A percentile compares a stretch with the other conserved stretches of the same genome.
Evolutionary conservation across 2,329 filamentous ascomycete species (phyloP).

Genomic region (Pleurostoma richardsiae): DNA sequence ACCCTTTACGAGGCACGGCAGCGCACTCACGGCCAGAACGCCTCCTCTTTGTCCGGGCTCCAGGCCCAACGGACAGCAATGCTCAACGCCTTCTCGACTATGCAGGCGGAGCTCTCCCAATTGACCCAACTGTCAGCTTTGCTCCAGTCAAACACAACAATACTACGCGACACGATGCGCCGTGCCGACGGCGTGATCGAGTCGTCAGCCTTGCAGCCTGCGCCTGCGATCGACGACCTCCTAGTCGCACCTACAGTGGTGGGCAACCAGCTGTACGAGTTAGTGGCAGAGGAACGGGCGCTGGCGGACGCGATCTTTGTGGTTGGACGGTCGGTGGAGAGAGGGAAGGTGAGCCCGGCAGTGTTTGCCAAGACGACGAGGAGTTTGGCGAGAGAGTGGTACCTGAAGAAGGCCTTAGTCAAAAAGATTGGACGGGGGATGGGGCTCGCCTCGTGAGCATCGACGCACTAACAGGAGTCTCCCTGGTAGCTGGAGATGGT

Average conservation of each 20-base stretch:
- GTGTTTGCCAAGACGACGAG: conserved; percentile 76
- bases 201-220: conserved; percentile 61
- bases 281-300: conserved; percentile 84
- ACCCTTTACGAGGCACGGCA: conserved; percentile 66
- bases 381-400: conserved; percentile 72
- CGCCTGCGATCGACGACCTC: conserved; percentile 81
- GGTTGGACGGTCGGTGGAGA: conserved; percentile 68
- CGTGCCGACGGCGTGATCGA: conserved; percentile 76
- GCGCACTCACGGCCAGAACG: conserved; percentile 65
- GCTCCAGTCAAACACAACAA: conserved; percentile 70
- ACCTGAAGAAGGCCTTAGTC: conserved; percentile 75
- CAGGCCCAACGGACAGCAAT: conserved; percentile 77
- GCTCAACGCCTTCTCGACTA: conserved; percentile 57
- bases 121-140: conserved; percentile 67
- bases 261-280: conserved; percentile 83
- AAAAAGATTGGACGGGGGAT: conserved; percentile 74
- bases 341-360: conserved; percentile 63
- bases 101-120: conserved; percentile 70
- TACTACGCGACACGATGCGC: conserved; percentile 70
- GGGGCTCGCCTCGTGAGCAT: conserved; percentile 48
- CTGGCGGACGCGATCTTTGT: conserved; percentile 84
- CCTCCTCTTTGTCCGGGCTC: conserved; percentile 68
- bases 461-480: too few species aligned
- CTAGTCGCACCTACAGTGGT: conserved; percentile 92
- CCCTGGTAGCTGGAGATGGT: too few species aligned